A percentile compares a stretch with the other conserved stretches of the same genome.
Conservation (phyloP, 306 rosid genomes). For the Ochetophila trinervis region DNA sequence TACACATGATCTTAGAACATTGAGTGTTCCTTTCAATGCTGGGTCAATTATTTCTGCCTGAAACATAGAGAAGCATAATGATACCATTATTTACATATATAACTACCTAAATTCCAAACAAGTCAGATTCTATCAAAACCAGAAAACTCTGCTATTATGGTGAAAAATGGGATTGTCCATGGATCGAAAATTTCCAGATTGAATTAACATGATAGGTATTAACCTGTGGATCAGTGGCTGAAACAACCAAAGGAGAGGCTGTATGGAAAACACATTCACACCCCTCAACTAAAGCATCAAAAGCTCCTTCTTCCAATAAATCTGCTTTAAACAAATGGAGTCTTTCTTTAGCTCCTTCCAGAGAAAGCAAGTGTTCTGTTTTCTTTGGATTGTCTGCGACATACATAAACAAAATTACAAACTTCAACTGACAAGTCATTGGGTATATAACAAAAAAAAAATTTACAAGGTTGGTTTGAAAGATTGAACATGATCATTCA, state of each 20-base stretch:
- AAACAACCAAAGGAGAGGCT: slow-evolving; percentile 32
- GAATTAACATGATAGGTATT: too few relatives aligned
- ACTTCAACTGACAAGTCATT: not conserved
- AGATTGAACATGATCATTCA: too few relatives aligned
- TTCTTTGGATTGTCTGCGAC: slow-evolving; percentile 32
- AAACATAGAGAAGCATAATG: not conserved
- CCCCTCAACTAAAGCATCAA: slow-evolving; percentile 34
- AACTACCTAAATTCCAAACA: too few relatives aligned
- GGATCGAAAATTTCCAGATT: too few relatives aligned
- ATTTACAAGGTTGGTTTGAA: too few relatives aligned
- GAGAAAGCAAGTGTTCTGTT: slow-evolving; percentile 33
- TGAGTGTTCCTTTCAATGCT: slow-evolving; percentile 27
- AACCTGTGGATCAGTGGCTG: too few relatives aligned
- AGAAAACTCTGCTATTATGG: too few relatives aligned
- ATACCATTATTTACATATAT: too few relatives aligned
- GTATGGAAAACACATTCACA: slow-evolving; percentile 50
- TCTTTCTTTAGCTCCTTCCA: slow-evolving; percentile 51
- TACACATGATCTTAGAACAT: slow-evolving; percentile 23
- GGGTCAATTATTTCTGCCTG: slow-evolving; percentile 25
- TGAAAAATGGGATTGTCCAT: too few relatives aligned
- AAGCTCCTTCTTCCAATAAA: slow-evolving; percentile 43
- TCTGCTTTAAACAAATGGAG: slow-evolving; percentile 40
- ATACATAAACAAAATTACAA: not conserved
- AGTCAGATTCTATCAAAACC: too few relatives aligned
- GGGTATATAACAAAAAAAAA: too few relatives aligned